A percentile compares a stretch with the other conserved stretches of the same genome.
Conservation (phyloP, 176 grass and related monocot genomes). For the Dendrocalamus sinicus region DNA sequence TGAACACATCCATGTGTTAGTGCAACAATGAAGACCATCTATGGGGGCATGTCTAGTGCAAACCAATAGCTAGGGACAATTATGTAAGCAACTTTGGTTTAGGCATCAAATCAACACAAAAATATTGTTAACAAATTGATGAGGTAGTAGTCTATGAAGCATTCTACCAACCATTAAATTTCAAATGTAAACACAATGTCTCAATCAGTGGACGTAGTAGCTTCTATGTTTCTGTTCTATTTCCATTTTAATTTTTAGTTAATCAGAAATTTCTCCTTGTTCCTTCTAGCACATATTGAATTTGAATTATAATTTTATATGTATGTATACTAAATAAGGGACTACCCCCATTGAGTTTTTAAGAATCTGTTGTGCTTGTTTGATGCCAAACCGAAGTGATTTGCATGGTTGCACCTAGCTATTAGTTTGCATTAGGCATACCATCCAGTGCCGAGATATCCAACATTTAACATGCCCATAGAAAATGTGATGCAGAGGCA, state of each 20-base stretch:
- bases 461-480: slow-evolving; percentile 24
- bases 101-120: not conserved
- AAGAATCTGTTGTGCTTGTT: not conserved
- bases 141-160: not conserved
- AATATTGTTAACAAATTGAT: not conserved
- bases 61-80: not conserved
- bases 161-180: not conserved
- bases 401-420: slow-evolving; percentile 17
- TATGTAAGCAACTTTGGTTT: not conserved
- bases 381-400: slow-evolving; percentile 10
- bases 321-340: not conserved
- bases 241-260: slow-evolving; percentile 7
- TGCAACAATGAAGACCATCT: not conserved
- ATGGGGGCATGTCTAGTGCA: not conserved
- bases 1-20: not conserved
- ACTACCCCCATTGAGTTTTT: slow-evolving; percentile 1
- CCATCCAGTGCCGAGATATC: not conserved
- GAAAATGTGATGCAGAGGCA: slow-evolving; percentile 18
- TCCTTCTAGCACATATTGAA: slow-evolving; percentile 15
- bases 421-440: slow-evolving; percentile 7
- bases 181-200: not conserved
- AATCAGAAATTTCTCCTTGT: not conserved
- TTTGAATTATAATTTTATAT: not conserved
- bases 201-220: slow-evolving; percentile 3
- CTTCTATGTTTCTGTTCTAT: not conserved